phyloP scores from a whole-genome alignment of 225 moss, liverwort and hornwort genomes.

The Ulota crispa region DNA sequence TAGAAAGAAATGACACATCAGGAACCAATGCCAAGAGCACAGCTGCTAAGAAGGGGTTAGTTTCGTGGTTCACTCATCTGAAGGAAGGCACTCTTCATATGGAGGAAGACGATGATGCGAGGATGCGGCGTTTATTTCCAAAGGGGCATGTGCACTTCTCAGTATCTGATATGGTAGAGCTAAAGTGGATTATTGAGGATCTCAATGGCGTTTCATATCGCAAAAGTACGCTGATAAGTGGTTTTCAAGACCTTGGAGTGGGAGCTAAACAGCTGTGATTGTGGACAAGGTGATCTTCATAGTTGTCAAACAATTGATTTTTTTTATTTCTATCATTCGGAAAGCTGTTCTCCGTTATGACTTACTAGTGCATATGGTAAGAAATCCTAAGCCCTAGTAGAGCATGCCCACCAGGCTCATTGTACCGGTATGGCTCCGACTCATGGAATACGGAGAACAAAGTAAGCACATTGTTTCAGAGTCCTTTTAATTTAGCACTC shows the following conservation, averaged over 20 bases:
- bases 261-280: conserved; percentile 39
- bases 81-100: conserved; percentile 71
- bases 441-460: too few relatives aligned
- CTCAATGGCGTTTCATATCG: conserved; percentile 80
- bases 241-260: conserved; percentile 57
- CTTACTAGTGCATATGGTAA: neutral
- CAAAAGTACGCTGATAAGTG: conserved; percentile 65
- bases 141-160: conserved; percentile 66
- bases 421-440: too few relatives aligned
- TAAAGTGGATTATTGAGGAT: conserved; percentile 90
- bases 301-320: neutral
- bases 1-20: conserved; percentile 7
- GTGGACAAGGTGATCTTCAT: neutral
- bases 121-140: conserved; percentile 40
- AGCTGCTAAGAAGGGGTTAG: conserved; percentile 47
- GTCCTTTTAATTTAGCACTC: too few relatives aligned
- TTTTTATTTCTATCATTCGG: neutral
- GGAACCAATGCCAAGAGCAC: conserved; percentile 20
- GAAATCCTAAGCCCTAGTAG: neutral
- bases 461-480: too few relatives aligned
- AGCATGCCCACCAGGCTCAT: too few relatives aligned
- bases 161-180: conserved; percentile 71
- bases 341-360: neutral
- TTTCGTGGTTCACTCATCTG: conserved; percentile 66
- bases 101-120: conserved; percentile 44